Evolutionary conservation across 441 rosid genomes (phyloP), one percentile per base, ranked within the genome.

Genomic region (Erodium trifolium): DNA sequence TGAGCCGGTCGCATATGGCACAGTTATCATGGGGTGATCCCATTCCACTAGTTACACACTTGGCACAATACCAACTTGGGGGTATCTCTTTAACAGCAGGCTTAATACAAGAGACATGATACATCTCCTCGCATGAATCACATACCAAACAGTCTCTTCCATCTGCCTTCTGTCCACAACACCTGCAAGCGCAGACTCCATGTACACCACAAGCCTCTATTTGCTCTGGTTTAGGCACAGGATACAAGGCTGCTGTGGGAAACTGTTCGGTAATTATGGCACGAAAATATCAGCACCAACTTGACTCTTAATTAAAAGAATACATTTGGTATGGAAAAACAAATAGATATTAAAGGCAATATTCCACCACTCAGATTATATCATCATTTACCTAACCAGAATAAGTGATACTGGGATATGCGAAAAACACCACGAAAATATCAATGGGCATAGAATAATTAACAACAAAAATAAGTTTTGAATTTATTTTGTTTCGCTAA

Each of bases 91-190:
- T 79, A 70, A 85, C 83, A 70, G 89, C 87, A 45, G 96, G 96
- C 68, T 86, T 80, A 65, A 86, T 89, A 73, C 97, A 93, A 68
- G 87, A 77, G 77, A 91, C 80, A 73, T 91, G 99, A 79, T 85
- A 88, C 77, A 82, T 80, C 69, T 84, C 90, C 78, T 91, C 96
- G 5, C 99, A 93, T 37, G 92, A 87, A 83, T 90, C 93, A 76
- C 97, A 94, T 19, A 87, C 88, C 77, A 94, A 82, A 75, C 83
- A 84, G 66, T 85, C 82, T 77, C 67, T 79, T 71, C 78, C 89
- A 66, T 79, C 87, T 73, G 92, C 92, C 64, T 83, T 86, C 70
- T 75, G 81, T 75, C 87, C 91, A 78, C 99, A 91, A 17, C 67
- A 75, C 78, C 82, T 80, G 81, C 89, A 87, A 73, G 76, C 67